Conservation (phyloP, 148 eudicot species). For the Drosera capensis region DNA sequence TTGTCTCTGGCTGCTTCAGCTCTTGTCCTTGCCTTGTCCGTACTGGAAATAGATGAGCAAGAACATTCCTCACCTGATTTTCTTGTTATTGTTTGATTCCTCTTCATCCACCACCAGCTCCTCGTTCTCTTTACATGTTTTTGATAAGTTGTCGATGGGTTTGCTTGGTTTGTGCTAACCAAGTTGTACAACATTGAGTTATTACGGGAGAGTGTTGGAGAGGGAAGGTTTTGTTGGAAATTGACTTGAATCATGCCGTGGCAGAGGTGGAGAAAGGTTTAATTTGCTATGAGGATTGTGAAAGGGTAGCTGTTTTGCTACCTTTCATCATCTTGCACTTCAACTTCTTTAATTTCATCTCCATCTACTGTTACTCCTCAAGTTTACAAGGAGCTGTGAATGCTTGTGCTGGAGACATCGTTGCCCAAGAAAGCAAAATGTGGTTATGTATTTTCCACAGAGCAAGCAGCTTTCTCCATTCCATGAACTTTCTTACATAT, state of each 20-base stretch:
- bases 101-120: background rate
- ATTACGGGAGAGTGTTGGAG: background rate
- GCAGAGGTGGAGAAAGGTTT: constrained; percentile 30
- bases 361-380: constrained; percentile 20
- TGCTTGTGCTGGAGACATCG: constrained; percentile 72
- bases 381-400: constrained; percentile 66
- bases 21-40: constrained; percentile 29
- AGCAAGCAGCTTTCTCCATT: constrained; percentile 36
- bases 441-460: constrained; percentile 91
- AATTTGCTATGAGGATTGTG: constrained; percentile 29
- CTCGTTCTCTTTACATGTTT: background rate
- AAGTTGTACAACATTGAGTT: background rate
- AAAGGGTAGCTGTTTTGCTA: constrained; percentile 12
- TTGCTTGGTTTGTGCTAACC: background rate
- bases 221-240: constrained; percentile 37
- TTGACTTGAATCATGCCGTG: constrained; percentile 69
- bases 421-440: constrained; percentile 67
- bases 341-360: constrained; percentile 42
- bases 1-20: constrained; percentile 33
- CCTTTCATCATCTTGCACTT: constrained; percentile 32
- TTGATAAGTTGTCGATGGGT: constrained; percentile 7
- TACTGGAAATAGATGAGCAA: constrained; percentile 31
- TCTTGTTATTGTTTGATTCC: constrained; percentile 25
- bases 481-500: constrained; percentile 29
- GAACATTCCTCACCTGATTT: constrained; percentile 37